These are phyloP conservation scores for Naganishia albida DNA, from an alignment of 1,284 basidiomycete species.

Conservation along the genomic window DNA sequence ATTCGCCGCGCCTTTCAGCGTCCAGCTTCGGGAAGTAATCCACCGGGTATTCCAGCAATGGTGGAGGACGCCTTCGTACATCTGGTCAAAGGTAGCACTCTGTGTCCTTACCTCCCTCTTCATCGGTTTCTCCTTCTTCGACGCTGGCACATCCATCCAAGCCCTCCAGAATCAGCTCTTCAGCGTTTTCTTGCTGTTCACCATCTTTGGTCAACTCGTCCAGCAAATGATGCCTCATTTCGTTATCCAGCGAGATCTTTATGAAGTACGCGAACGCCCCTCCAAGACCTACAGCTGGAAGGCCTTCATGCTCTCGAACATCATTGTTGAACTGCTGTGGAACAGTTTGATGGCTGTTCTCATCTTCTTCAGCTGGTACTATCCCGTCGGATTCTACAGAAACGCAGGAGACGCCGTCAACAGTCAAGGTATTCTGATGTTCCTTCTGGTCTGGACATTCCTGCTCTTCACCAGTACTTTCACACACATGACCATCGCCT, in stretches of 20 bases:
- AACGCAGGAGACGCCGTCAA: slow-evolving; percentile 51
- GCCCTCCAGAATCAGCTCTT: slow-evolving; percentile 84
- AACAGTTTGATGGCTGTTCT: slow-evolving; percentile 60
- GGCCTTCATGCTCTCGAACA: slow-evolving; percentile 45
- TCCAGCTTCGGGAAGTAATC: slow-evolving; percentile 61
- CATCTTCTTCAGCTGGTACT: slow-evolving; percentile 57
- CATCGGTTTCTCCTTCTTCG: slow-evolving; percentile 64
- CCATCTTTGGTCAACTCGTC: slow-evolving; percentile 53
- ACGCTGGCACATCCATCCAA: slow-evolving; percentile 64
- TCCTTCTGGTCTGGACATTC: slow-evolving; percentile 49
- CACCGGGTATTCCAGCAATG: slow-evolving; percentile 62
- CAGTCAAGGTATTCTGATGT: slow-evolving; percentile 50
- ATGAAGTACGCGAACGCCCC: slow-evolving; percentile 71
- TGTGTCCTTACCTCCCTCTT: slow-evolving; percentile 54
- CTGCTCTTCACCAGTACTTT: slow-evolving; percentile 55
- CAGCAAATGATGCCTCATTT: slow-evolving; percentile 52
- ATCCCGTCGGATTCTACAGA: slow-evolving; percentile 52
- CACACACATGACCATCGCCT: slow-evolving; percentile 41
- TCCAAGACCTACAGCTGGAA: slow-evolving; percentile 83
- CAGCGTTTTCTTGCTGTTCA: slow-evolving; percentile 59
- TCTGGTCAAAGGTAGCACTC: slow-evolving; percentile 68
- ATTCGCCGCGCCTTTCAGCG: slow-evolving; percentile 60
- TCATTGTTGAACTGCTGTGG: slow-evolving; percentile 54
- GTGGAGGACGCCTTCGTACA: slow-evolving; percentile 70
- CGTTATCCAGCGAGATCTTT: slow-evolving; percentile 60